Percentiles rank a stretch among this genome's conserved stretches.
These are phyloP conservation scores for Geum urbanum DNA, from an alignment of 306 rosid genomes.

Conservation along the genomic window DNA sequence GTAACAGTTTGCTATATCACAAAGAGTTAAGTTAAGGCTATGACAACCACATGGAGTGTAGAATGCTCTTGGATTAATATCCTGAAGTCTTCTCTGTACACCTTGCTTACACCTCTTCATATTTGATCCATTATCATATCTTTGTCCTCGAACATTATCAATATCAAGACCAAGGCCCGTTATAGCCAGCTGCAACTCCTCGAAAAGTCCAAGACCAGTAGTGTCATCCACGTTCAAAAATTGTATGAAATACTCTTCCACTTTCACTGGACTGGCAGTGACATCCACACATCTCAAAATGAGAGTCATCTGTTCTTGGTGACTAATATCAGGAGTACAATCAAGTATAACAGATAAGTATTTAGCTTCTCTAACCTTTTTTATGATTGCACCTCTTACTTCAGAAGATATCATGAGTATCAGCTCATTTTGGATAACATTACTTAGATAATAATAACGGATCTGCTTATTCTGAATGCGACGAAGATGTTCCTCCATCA, in stretches of 20 bases:
- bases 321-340: conserved; percentile 4
- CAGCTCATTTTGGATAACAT: not conserved
- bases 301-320: not conserved
- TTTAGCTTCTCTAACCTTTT: not conserved
- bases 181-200: not conserved
- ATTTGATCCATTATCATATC: not conserved
- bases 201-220: not conserved
- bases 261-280: not conserved
- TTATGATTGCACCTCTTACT: not conserved
- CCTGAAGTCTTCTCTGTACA: not conserved
- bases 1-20: not conserved
- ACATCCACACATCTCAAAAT: not conserved
- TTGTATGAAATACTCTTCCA: not conserved
- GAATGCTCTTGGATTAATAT: not conserved
- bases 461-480: not conserved
- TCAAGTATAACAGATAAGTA: not conserved
- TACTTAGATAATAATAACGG: not conserved
- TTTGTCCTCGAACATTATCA: not conserved
- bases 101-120: not conserved
- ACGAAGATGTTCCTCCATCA: not conserved
- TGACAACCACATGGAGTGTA: not conserved
- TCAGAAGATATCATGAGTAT: not conserved
- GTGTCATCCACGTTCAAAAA: not conserved
- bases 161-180: not conserved
- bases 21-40: not conserved